Percentiles rank a stretch among this genome's conserved stretches.
These are phyloP conservation scores for Trichoderma sp. DNA, from an alignment of 2,329 filamentous ascomycete genomes.

Conservation along the genomic window DNA sequence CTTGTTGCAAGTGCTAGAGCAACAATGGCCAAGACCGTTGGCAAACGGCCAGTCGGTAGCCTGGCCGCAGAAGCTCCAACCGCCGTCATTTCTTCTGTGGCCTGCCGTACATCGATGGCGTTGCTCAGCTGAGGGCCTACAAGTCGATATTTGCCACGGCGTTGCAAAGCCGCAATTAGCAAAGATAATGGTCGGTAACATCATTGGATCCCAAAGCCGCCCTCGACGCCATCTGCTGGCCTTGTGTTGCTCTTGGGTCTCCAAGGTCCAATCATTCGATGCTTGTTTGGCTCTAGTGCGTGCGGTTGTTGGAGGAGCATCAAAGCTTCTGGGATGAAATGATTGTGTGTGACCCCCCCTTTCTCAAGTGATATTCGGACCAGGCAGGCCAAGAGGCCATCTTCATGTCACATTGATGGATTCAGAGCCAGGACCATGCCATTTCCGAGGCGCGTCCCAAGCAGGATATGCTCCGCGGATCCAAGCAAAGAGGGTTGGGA, in stretches of 20 bases:
- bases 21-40: background rate
- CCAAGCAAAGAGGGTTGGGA: slow-evolving; percentile 22
- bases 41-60: background rate
- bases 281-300: slow-evolving; percentile 7
- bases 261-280: slow-evolving; percentile 16
- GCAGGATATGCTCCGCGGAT: slow-evolving; percentile 20
- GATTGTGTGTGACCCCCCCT: background rate
- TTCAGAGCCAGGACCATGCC: slow-evolving; percentile 17
- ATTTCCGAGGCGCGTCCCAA: slow-evolving; percentile 16
- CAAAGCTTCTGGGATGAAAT: slow-evolving; percentile 11
- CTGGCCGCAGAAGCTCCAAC: slow-evolving; percentile 15
- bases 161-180: slow-evolving; percentile 14
- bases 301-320: background rate
- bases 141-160: slow-evolving; percentile 25
- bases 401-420: slow-evolving; percentile 21
- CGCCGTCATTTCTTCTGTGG: slow-evolving; percentile 9
- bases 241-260: slow-evolving; percentile 15
- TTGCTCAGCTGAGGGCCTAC: slow-evolving; percentile 24
- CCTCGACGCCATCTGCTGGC: slow-evolving; percentile 6
- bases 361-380: background rate
- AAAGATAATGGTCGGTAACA: slow-evolving; percentile 13
- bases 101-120: slow-evolving; percentile 3
- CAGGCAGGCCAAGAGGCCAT: slow-evolving; percentile 6
- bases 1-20: background rate
- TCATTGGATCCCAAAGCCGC: slow-evolving; percentile 24